Evolutionary conservation across 345 rosid species (phyloP).

Genomic region (Carallia pectinifolia): DNA sequence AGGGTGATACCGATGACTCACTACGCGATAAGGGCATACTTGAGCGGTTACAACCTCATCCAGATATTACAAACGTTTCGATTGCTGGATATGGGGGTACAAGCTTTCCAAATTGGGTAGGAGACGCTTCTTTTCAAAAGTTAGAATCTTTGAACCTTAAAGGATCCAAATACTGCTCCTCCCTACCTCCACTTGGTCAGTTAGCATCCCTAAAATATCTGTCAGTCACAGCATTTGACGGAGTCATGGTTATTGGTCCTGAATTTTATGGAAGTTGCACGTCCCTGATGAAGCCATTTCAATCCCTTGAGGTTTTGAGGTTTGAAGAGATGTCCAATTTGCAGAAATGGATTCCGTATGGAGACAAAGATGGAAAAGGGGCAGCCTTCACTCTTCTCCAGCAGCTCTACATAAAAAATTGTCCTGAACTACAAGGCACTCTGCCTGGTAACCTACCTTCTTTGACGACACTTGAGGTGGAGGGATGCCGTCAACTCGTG

Average conservation of each 20-base stretch:
- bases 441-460: conserved; percentile 3
- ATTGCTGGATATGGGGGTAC: background rate
- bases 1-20: background rate
- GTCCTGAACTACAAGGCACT: background rate
- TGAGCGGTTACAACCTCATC: background rate
- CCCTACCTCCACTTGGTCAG: background rate
- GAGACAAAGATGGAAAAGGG: background rate
- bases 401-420: background rate
- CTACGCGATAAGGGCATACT: background rate
- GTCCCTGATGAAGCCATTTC: background rate
- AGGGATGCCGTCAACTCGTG: conserved; percentile 1
- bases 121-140: background rate
- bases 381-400: conserved; percentile 9
- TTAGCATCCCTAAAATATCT: background rate
- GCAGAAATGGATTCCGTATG: conserved; percentile 3
- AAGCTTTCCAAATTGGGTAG: conserved; percentile 1
- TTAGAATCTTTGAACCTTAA: background rate
- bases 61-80: background rate
- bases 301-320: background rate
- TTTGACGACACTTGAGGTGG: background rate
- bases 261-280: background rate
- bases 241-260: background rate
- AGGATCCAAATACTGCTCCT: background rate
- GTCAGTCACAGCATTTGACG: background rate
- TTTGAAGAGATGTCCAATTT: background rate